These are phyloP conservation scores for Boletus huronensis DNA, from an alignment of 768 basidiomycete species.

Conservation along the genomic window DNA sequence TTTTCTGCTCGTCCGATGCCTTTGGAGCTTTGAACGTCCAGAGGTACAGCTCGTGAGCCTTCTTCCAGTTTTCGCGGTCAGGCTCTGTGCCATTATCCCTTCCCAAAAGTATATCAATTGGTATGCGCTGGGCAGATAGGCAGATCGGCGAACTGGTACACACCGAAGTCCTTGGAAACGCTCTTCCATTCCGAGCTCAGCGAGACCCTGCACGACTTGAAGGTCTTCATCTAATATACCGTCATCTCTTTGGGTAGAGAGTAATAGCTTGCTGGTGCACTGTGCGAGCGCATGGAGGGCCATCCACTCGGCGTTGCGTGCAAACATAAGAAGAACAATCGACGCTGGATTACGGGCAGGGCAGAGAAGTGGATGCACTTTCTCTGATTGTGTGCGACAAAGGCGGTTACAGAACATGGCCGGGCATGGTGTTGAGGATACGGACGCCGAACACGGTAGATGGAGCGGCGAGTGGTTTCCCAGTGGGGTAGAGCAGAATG, in stretches of 20 bases:
- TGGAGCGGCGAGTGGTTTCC: slow-evolving; percentile 41
- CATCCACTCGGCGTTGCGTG: slow-evolving; percentile 64
- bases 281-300: slow-evolving; percentile 66
- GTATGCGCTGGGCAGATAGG: not conserved
- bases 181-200: slow-evolving; percentile 76
- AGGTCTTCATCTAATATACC: slow-evolving; percentile 40
- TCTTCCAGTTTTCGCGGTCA: slow-evolving; percentile 64
- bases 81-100: slow-evolving; percentile 47
- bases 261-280: slow-evolving; percentile 59
- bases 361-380: slow-evolving; percentile 70
- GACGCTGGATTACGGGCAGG: slow-evolving; percentile 70
- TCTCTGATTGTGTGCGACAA: slow-evolving; percentile 63
- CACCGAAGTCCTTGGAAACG: slow-evolving; percentile 38
- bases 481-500: slow-evolving; percentile 69
- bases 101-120: not conserved
- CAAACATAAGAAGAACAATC: slow-evolving; percentile 55
- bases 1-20: slow-evolving; percentile 48
- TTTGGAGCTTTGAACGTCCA: slow-evolving; percentile 63
- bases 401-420: slow-evolving; percentile 78
- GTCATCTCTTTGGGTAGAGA: slow-evolving; percentile 49
- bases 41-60: slow-evolving; percentile 54
- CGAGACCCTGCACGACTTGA: slow-evolving; percentile 56
- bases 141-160: not conserved
- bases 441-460: slow-evolving; percentile 50
- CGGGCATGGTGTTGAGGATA: slow-evolving; percentile 45